These are phyloP conservation scores for Lycium ferocissimum DNA, from an alignment of 257 asterid genomes.

Conservation along the genomic window DNA sequence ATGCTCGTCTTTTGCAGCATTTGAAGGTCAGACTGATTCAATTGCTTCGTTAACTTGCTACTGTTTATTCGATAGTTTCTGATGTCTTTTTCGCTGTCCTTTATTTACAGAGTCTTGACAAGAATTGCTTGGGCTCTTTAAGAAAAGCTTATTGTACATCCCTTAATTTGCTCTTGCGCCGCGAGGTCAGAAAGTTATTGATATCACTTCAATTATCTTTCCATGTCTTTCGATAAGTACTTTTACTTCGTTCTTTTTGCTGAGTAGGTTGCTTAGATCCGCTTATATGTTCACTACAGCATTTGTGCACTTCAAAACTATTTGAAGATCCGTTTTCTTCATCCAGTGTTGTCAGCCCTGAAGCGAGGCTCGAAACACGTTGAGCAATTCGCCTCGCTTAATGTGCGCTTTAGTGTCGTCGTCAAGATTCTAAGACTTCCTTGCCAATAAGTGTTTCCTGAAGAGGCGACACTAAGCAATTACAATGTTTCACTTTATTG, in stretches of 20 bases:
- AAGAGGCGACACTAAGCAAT: no score
- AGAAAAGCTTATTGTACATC: constrained; percentile 98
- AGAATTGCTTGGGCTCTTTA: constrained; percentile 74
- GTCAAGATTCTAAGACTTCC: no score
- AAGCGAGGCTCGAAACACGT: no score
- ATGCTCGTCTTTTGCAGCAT: constrained; percentile 99
- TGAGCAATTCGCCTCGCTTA: no score
- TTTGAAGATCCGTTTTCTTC: constrained; percentile 24
- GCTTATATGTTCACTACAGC: not conserved
- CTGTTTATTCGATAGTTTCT: constrained; percentile 36
- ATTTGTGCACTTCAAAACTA: not conserved
- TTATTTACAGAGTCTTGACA: constrained; percentile 81
- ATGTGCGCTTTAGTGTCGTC: no score
- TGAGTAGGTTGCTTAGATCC: constrained; percentile 16
- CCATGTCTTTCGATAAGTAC: not conserved
- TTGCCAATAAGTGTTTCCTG: no score
- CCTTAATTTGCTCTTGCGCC: constrained; percentile 84
- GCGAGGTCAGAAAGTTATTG: constrained; percentile 73
- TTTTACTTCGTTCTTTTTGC: constrained; percentile 1
- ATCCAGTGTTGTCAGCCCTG: not conserved
- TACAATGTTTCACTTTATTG: no score
- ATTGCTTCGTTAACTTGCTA: not conserved
- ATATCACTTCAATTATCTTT: constrained; percentile 21
- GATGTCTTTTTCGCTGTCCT: constrained; percentile 28
- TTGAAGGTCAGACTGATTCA: constrained; percentile 67